Evolutionary conservation across 2,329 filamentous ascomycete species (phyloP).

Genomic region (Neurospora sp.): DNA sequence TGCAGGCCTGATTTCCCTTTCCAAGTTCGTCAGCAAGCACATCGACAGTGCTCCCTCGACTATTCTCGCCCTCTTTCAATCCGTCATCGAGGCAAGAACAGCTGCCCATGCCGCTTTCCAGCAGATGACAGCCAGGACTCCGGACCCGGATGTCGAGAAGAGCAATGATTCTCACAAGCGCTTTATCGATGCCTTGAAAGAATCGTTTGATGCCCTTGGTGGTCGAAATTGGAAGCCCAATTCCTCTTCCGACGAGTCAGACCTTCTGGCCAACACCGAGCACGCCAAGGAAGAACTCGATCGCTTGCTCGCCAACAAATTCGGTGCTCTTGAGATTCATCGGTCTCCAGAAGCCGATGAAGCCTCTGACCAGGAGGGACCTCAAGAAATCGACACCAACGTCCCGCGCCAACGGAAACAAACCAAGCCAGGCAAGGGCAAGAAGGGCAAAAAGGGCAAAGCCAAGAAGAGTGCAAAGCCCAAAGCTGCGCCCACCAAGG

Average conservation of each 20-base stretch:
- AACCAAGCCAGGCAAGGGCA: conserved; percentile 11
- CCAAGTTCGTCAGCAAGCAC: conserved; percentile 29
- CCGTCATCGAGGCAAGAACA: conserved; percentile 28
- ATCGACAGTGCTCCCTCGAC: conserved; percentile 22
- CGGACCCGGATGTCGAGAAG: conserved; percentile 26
- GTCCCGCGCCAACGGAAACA: conserved; percentile 3
- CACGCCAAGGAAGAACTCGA: conserved; percentile 13
- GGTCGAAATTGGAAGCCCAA: conserved; percentile 18
- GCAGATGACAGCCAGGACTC: conserved; percentile 21
- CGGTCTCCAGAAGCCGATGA: conserved; percentile 11
- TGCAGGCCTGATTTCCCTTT: conserved; percentile 26
- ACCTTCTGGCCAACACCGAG: conserved; percentile 9
- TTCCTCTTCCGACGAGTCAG: neutral
- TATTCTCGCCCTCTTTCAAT: conserved; percentile 27
- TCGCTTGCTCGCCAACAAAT: conserved; percentile 21
- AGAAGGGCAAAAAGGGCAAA: conserved; percentile 12
- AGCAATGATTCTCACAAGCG: conserved; percentile 31
- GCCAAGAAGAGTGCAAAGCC: conserved; percentile 14
- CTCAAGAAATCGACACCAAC: no score
- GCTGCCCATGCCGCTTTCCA: conserved; percentile 22
- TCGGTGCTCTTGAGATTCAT: conserved; percentile 17
- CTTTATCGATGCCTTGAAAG: conserved; percentile 32
- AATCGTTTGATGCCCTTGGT: conserved; percentile 28
- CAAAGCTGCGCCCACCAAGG: conserved; percentile 7
- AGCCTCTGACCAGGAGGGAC: neutral